A percentile compares a stretch with the other conserved stretches of the same genome.
These are phyloP conservation scores for Pyropia haitanensis DNA, from an alignment of 23 red algal species.

Conservation along the genomic window DNA sequence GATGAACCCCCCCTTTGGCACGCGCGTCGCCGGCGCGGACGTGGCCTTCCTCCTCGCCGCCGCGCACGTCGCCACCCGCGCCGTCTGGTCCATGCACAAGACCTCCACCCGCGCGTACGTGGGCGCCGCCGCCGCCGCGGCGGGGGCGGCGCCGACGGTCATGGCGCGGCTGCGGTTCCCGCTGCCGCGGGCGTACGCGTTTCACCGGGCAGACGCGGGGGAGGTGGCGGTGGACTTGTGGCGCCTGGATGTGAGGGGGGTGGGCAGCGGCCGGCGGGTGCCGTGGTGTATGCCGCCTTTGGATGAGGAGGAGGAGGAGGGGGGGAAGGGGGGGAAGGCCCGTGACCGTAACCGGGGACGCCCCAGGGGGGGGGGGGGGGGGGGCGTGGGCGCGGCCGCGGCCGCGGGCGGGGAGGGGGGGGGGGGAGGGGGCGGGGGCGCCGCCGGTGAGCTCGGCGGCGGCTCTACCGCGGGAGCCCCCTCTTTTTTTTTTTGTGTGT, in stretches of 20 bases:
- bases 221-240: conserved; percentile 87
- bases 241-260: conserved; percentile 21
- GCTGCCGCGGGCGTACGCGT: conserved; percentile 42
- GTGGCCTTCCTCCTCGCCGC: conserved; percentile 57
- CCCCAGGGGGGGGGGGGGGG: no score
- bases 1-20: conserved; percentile 98
- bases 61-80: neutral
- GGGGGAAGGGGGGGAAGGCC: no score
- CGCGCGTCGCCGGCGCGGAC: conserved; percentile 61
- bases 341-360: no score
- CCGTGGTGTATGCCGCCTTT: no score
- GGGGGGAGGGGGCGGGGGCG: no score
- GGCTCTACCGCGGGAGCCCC: no score
- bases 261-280: no score
- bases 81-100: conserved; percentile 96
- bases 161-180: conserved; percentile 78
- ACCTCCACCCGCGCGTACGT: conserved; percentile 65
- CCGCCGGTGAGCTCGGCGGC: no score
- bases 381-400: no score
- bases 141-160: conserved; percentile 30
- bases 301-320: no score
- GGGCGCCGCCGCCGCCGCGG: conserved; percentile 3
- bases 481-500: no score
- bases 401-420: no score
- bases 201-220: conserved; percentile 35